Evolutionary conservation across 352 stramenopile species (phyloP), one percentile per base, ranked within the genome.

Genomic region (Pythium rhizo-oryzae): DNA sequence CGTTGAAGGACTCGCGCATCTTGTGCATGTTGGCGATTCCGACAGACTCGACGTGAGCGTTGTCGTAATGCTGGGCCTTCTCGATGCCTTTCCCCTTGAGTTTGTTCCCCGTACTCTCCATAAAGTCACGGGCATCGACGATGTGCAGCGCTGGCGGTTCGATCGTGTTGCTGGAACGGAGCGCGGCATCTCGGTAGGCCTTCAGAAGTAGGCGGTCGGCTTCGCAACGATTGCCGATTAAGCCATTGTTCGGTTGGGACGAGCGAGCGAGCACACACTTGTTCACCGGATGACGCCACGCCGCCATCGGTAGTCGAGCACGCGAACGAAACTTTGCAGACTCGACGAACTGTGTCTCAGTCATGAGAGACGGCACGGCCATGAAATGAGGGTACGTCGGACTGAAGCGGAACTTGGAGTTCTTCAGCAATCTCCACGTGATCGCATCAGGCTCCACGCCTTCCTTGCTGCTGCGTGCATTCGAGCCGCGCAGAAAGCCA

Each of bases 21-120:
- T 97, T 97, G 85, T 99, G 97, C 68, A 99, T 99, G 75, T 99
- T 99, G 18, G 92, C 95, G 70, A 99, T 99, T 21, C 97, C 96
- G 85, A 98, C 97, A 78, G 99, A 99, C 59, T 98, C 93, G 51
- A 99, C 90, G 2, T 91, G 96, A 12, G 91, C 89, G 52, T 97
- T 96, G 57, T 97, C 85, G 76, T 99, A 99, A 74, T 99, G 90
- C 70, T 97, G 93, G 19, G 93, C 97, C 76, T 99, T 98, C 74
- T 99, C 97, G 41, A 98, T 96, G 55, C 96, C 88, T 83, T 96
- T 96, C 35, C 88, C 88, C 55, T 91, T 92, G 33, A 94, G 69
- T 2, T 83, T 79, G 62, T 96, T 94, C 19, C 88, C 86, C 56
- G 91, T 92, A 0, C 86, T 92, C 12, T 82, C 86, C 35, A 96